Conservation (phyloP, 2,329 filamentous ascomycete species). For the Cladosporium sp. region DNA sequence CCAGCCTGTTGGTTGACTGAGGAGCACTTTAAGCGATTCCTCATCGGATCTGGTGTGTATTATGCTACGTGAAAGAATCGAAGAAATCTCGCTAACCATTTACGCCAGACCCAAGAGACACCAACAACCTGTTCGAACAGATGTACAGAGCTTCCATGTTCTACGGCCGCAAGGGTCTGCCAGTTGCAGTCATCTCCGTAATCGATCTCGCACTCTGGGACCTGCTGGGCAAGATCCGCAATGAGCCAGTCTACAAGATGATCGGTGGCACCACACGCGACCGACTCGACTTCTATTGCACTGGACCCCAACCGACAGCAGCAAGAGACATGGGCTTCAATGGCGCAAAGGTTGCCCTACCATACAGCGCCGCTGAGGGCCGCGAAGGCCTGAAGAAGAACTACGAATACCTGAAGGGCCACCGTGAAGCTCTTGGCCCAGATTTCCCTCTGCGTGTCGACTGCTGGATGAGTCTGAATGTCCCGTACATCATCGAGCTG, state of each 20-base stretch:
- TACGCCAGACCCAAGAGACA: conserved; percentile 75
- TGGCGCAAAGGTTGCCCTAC: conserved; percentile 86
- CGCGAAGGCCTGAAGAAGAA: conserved; percentile 82
- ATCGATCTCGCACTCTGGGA: conserved; percentile 95
- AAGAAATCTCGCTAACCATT: background rate
- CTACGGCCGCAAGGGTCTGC: conserved; percentile 90
- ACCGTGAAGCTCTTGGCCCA: conserved; percentile 80
- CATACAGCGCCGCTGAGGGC: conserved; percentile 87
- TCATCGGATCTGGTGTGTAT: conserved; percentile 69
- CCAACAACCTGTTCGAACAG: conserved; percentile 89
- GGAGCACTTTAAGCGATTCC: conserved; percentile 90
- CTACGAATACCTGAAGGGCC: conserved; percentile 81
- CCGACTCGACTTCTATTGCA: conserved; percentile 90
- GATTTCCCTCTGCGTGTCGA: conserved; percentile 94
- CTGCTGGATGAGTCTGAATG: conserved; percentile 96
- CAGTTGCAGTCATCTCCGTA: conserved; percentile 88
- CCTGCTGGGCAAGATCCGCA: conserved; percentile 83
- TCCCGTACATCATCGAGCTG: conserved; percentile 88
- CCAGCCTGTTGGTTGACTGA: conserved; percentile 93
- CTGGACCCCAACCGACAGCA: conserved; percentile 77
- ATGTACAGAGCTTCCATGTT: conserved; percentile 98
- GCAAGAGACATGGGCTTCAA: conserved; percentile 87
- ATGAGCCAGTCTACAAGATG: conserved; percentile 91
- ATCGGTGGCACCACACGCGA: conserved; percentile 89
- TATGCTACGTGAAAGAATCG: no score